Conservation (phyloP, 1,284 basidiomycete species). For the Stygiomarasmius scandens region DNA sequence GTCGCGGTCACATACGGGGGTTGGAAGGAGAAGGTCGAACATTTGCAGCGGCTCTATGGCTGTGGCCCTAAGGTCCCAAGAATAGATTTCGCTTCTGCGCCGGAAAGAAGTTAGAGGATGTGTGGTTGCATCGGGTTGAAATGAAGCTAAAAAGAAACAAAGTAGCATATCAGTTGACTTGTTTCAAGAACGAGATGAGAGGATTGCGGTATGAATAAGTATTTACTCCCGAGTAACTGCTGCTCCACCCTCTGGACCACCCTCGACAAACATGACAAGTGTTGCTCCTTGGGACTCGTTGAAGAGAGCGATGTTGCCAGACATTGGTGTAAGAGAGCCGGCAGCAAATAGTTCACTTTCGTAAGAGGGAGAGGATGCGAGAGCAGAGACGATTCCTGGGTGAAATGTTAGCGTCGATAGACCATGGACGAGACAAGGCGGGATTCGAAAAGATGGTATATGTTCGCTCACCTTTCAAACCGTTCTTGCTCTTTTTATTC, state of each 20-base stretch:
- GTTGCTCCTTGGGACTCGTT: conserved; percentile 56
- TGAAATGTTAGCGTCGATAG: background rate
- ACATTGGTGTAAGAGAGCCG: conserved; percentile 57
- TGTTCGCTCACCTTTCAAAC: conserved; percentile 88
- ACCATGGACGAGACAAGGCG: no score
- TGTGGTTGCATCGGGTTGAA: conserved; percentile 79
- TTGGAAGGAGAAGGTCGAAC: conserved; percentile 27
- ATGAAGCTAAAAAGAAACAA: conserved; percentile 53
- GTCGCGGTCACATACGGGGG: no score
- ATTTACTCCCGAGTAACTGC: conserved; percentile 72
- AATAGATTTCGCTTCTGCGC: conserved; percentile 62
- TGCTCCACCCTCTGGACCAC: conserved; percentile 45
- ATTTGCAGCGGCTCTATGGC: conserved; percentile 49
- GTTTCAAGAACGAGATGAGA: no score
- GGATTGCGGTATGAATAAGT: conserved; percentile 15
- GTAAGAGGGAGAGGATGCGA: conserved; percentile 73
- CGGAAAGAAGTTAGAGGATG: conserved; percentile 81
- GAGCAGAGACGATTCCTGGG: conserved; percentile 80
- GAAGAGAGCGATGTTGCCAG: conserved; percentile 77
- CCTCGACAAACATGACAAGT: conserved; percentile 65
- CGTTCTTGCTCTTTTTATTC: conserved; percentile 79
- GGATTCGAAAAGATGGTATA: no score
- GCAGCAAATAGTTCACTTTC: conserved; percentile 77
- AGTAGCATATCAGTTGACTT: background rate
- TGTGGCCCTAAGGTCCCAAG: conserved; percentile 80